These are phyloP conservation scores for Antitrichia curtipendula DNA, from an alignment of 225 moss, liverwort and hornwort species.

Conservation along the genomic window DNA sequence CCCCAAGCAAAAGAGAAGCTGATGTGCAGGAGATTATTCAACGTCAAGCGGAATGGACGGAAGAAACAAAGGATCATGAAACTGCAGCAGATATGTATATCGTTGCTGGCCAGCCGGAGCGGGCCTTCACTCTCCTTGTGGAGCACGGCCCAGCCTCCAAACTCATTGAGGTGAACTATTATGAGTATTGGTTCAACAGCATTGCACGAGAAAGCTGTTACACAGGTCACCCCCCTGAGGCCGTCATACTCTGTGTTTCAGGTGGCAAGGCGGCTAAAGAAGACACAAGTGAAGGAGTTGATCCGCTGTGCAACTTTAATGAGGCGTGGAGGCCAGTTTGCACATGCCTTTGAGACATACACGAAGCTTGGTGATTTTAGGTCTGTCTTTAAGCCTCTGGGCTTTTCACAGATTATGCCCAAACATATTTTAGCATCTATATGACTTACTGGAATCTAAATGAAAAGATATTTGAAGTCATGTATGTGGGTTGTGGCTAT, in stretches of 20 bases:
- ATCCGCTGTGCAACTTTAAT: slow-evolving; percentile 62
- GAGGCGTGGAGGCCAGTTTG: slow-evolving; percentile 65
- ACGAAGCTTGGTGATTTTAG: slow-evolving; percentile 79
- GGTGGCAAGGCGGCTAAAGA: slow-evolving; percentile 84
- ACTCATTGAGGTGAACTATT: slow-evolving; percentile 60
- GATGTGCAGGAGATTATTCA: slow-evolving; percentile 83
- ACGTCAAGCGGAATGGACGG: slow-evolving; percentile 89
- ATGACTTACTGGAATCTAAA: not conserved
- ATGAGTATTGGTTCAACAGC: not conserved
- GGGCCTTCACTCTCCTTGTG: slow-evolving; percentile 59
- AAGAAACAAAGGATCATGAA: slow-evolving; percentile 88
- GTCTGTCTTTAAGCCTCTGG: slow-evolving; percentile 2
- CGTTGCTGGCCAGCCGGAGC: slow-evolving; percentile 61
- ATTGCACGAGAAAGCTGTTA: not conserved
- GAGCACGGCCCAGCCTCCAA: slow-evolving; percentile 80
- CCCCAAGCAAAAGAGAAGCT: slow-evolving; percentile 24
- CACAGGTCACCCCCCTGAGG: not conserved
- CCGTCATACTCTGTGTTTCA: not conserved
- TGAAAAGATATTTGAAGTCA: not conserved
- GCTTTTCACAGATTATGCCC: not conserved
- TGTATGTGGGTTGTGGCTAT: not conserved
- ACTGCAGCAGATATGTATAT: slow-evolving; percentile 94
- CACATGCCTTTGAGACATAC: slow-evolving; percentile 88
- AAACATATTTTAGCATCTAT: not conserved
- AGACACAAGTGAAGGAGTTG: slow-evolving; percentile 59